Conservation (phyloP, 1,284 basidiomycete genomes). For the Apiotrichum siamense region DNA sequence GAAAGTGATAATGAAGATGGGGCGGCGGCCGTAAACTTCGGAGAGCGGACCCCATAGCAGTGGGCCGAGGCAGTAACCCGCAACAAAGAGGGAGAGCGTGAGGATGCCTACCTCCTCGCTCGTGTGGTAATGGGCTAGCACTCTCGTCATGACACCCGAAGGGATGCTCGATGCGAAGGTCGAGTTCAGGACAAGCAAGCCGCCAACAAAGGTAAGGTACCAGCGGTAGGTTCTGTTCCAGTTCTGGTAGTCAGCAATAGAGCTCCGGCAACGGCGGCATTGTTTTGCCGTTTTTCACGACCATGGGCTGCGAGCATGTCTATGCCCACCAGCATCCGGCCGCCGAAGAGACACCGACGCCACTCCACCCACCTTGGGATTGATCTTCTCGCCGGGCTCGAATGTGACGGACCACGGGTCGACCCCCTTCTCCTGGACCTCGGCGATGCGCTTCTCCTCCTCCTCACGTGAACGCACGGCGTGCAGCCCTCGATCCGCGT, state of each 20-base stretch:
- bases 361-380: slow-evolving; percentile 42
- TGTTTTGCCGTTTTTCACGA: no score
- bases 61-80: slow-evolving; percentile 56
- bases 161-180: slow-evolving; percentile 49
- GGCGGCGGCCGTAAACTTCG: slow-evolving; percentile 55
- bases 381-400: slow-evolving; percentile 41
- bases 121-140: slow-evolving; percentile 55
- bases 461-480: slow-evolving; percentile 39
- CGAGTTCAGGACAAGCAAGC: slow-evolving; percentile 63
- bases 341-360: no score
- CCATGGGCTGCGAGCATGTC: no score
- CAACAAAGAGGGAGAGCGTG: slow-evolving; percentile 48
- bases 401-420: slow-evolving; percentile 43
- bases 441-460: slow-evolving; percentile 30
- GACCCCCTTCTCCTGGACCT: slow-evolving; percentile 29
- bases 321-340: no score
- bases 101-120: slow-evolving; percentile 53
- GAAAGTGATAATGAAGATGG: slow-evolving; percentile 63
- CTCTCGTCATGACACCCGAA: slow-evolving; percentile 39
- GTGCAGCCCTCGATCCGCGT: slow-evolving; percentile 38
- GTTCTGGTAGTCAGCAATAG: slow-evolving; percentile 49
- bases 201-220: slow-evolving; percentile 59
- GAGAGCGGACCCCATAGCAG: slow-evolving; percentile 55
- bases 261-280: no score
- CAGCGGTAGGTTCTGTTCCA: slow-evolving; percentile 58